Evolutionary conservation across 225 moss, liverwort and hornwort genomes (phyloP), one percentile per base, ranked within the genome.

Genomic region (Sphagnum tenellum): DNA sequence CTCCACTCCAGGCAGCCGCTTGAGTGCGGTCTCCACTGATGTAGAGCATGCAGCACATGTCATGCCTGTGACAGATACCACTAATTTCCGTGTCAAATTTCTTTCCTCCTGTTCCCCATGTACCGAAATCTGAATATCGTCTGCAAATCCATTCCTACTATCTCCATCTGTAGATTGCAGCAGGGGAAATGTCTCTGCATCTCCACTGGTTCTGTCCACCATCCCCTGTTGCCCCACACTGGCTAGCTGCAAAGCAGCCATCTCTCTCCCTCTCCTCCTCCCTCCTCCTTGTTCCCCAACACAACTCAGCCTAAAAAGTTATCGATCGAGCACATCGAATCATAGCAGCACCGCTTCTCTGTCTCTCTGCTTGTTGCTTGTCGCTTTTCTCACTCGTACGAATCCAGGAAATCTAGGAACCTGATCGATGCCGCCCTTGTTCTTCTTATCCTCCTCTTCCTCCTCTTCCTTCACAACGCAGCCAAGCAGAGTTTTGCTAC

Each of bases 31-130:
- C 79, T 96, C 96, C 12, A 96, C 85, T 0, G 92, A 87, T 52
- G 67, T 81, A 3, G 96, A 92, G 68, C 96, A 96, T 7, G 92
- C 92, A 12, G 92, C 90, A 64, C 92, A 96, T 50, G 89, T 92
- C 96, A 96, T 96, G 44, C 92, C 92, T 2, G 67, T 76, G 64
- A 96, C 88, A 66, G 76, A 80, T 62, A 96, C 67, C 69, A 89
- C 92, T 81, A 96, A 44, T 69, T 77, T 83, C 61, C 72, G 29
- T 0, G 29, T 29, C 29, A 29, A 29, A 29, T 29, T 29, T 81
- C 62, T 72, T 81, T 57, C 49, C 66, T 66, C 73, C 67, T 62
- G 44, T 66, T 65, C 48, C 49, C 64, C 14, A 12, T 60, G 56
- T 49, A 55, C 12, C 62, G 49, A 12, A 50, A 29, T 29, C 29